Base-by-base conservation (phyloP, 495 filamentous ascomycete genomes). In the Hypoxylon fragiforme region DNA sequence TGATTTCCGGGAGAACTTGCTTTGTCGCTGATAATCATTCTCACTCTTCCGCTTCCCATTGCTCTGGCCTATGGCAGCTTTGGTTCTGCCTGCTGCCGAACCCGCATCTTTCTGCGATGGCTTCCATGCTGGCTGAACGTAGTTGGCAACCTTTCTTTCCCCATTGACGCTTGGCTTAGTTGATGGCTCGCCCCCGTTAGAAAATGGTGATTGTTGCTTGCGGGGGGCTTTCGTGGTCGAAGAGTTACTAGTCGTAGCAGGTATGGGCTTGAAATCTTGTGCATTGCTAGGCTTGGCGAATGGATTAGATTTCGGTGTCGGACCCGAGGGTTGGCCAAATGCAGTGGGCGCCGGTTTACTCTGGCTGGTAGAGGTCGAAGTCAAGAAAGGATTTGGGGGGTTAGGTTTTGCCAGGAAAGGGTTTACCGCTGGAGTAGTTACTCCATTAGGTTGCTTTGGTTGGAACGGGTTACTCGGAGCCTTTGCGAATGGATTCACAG, bases 101-200 rank as follows among this genome's bases (percentile, higher is more conserved):
- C 20, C n/a, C 31, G 41, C 7, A 30, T 24, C 19, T 9, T 38
- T 46, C 12, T 45, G 40, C 7, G 24, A 34, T 19, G 26, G 48
- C 18, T 54, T 57, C 65, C 65, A 60, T 50, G 65, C 54, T 49
- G 63, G 53, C n/a, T 61, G 49, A 14, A 57, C 47, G 21, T 51
- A 54, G 8, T 66, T 54, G 18, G 63, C 34, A 34, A 49, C 41
- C 7, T 50, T 55, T 18, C 20, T 49, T 6, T 40, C 22, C 0
- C 34, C 30, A 18, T 46, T 50, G 13, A 14, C 16, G 18, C 21
- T 38, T 8, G 26, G 38, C n/a, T 7, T 24, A 11, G 39, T 8
- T 20, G 36, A 28, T 12, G 31, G 7, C 13, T 26, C 30, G 34
- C 12, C 39, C 11, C 22, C 9, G 16, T 21, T 51, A 20, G 24